A percentile compares a stretch with the other conserved stretches of the same genome.
These are phyloP conservation scores for Dactylellina haptotyla DNA, from an alignment of 2,329 filamentous ascomycete genomes.

Conservation along the genomic window DNA sequence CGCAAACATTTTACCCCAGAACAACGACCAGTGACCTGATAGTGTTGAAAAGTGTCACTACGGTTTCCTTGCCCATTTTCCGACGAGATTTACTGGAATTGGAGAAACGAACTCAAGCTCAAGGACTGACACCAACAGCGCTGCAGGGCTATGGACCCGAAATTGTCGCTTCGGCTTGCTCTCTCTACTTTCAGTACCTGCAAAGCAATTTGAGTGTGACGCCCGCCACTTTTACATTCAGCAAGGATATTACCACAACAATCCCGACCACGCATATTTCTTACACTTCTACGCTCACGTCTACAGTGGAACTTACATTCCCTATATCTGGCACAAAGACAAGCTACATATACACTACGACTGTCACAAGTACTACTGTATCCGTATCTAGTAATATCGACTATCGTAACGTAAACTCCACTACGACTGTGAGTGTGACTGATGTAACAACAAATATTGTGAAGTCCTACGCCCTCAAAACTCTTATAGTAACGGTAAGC, in stretches of 20 bases:
- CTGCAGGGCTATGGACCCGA: constrained; percentile 6
- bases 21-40: neutral
- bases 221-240: constrained; percentile 12
- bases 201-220: constrained; percentile 1
- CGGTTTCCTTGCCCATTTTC: neutral
- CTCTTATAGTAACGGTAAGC: constrained; percentile 5
- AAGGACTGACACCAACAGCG: constrained; percentile 7
- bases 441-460: neutral
- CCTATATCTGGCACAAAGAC: constrained; percentile 10
- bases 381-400: neutral
- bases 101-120: constrained; percentile 4
- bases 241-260: constrained; percentile 8
- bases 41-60: neutral
- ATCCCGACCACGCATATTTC: neutral
- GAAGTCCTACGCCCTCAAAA: neutral
- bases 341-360: constrained; percentile 12
- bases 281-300: constrained; percentile 16
- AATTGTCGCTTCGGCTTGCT: constrained; percentile 26
- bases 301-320: neutral
- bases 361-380: neutral
- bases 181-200: constrained; percentile 5
- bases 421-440: neutral
- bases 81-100: neutral
- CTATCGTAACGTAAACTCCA: neutral
- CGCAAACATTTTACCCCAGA: neutral